Base-by-base conservation (phyloP, 2,329 filamentous ascomycete genomes). In the Coleophoma cylindrospora region DNA sequence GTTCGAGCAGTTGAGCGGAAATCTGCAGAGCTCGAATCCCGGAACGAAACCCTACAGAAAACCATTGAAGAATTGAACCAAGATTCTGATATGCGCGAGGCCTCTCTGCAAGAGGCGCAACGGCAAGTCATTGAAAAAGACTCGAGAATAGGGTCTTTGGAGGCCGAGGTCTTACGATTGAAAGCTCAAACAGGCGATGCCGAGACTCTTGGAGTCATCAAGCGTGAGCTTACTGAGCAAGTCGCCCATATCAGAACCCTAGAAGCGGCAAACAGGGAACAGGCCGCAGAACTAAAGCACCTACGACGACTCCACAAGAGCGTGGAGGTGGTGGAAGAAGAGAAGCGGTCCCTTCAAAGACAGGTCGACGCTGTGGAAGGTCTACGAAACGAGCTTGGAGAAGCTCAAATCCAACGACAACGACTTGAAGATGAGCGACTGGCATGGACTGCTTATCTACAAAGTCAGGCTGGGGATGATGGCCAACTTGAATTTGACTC, bases 301-400 rank as follows among this genome's bases (percentile, higher is more conserved):
- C 77, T 95, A 36, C 85, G 91, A 13, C 87, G 91, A 57, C 72
- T 86, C 3, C 85, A 91, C 66, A 92, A 89, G 69, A 89, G 88
- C n/a, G 85, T 96, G 1, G 89, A 96, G 63, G 81, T 99, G 2
- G 87, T 97, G 0, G 91, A 99, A 65, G 94, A 99, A 66, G 91
- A 99, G 72, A 97, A 97, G 74, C 79, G 89, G 54, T 81, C 83
- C 0, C 71, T 99, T 19, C 86, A 94, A 66, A 83, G 84, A 33
- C 89, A 84, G 62, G 67, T 99, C 1, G 83, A 89, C 53, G 75
- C 86, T 36, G 86, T 92, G 67, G 83, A 89, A 50, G 76, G 81
- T 12, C 63, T 96, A 10, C 83, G 94, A 61, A 75, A 80, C 27
- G 88, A 96, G 63, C 74, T 97, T 12, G 77, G 81, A 10, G 92